Evolutionary conservation across 2,329 filamentous ascomycete species (phyloP).

Genomic region (Fusarium palustre): DNA sequence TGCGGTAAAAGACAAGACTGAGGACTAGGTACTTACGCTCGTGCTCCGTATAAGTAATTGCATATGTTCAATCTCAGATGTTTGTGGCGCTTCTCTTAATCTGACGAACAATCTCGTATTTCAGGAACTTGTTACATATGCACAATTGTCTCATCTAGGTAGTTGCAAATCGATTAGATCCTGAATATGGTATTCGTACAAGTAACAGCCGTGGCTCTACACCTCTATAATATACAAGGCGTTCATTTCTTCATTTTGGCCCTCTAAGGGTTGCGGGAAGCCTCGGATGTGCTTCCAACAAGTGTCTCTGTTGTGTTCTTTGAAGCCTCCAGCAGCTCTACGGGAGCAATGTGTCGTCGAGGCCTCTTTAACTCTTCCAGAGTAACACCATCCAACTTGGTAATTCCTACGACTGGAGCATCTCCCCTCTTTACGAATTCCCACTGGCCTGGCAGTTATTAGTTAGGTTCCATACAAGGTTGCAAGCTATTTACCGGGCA

Average conservation of each 20-base stretch:
- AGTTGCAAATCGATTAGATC: conserved; percentile 2
- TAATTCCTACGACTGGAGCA: conserved; percentile 89
- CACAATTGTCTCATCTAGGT: background rate
- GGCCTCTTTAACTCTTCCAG: conserved; percentile 86
- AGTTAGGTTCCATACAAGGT: conserved; percentile 26
- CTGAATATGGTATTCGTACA: conserved; percentile 44
- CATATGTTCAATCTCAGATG: no score
- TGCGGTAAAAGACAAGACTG: background rate
- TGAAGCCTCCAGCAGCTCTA: conserved; percentile 51
- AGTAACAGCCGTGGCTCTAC: conserved; percentile 42
- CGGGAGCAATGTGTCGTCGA: conserved; percentile 71
- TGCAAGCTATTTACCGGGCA: conserved; percentile 74
- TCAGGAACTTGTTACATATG: background rate
- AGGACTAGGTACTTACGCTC: background rate
- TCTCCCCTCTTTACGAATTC: conserved; percentile 96
- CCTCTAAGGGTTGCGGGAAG: conserved; percentile 48
- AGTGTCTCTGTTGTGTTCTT: conserved; percentile 51
- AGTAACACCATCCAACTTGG: conserved; percentile 87
- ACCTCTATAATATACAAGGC: conserved; percentile 44
- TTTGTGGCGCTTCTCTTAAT: background rate
- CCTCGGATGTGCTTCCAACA: conserved; percentile 50
- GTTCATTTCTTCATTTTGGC: conserved; percentile 19
- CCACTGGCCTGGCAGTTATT: conserved; percentile 72
- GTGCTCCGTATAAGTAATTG: background rate
- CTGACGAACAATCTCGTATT: background rate